Base-by-base conservation (phyloP, 768 basidiomycete species). In the Podaxis mareebaensis region DNA sequence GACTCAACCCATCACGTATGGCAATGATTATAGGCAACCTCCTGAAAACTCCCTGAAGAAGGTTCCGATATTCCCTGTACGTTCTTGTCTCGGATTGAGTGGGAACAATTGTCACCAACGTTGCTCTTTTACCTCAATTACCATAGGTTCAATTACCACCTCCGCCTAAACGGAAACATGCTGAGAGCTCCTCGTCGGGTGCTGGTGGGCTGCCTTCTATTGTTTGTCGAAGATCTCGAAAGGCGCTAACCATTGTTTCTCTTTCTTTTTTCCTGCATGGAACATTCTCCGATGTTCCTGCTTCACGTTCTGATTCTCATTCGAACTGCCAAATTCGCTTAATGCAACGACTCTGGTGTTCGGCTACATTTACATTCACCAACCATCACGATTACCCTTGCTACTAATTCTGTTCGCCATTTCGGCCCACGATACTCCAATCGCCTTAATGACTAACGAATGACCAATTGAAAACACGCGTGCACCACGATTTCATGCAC, bases 1-100 rank as follows among this genome's bases (percentile, higher is more conserved):
- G 0, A 77, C 81, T 2, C 89, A 92, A 72, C 88, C 89, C 26
- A 80, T 93, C 61, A 79, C 78, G 3, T 93, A 87, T 70, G 74
- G 78, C 42, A 85, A 93, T 75, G 88, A 92, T 75, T 93, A 91
- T 74, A 89, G 90, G 73, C 88, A 91, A 57, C 86, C 88, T 0
- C 83, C 85, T 0, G 76, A 85, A 58, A 79, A 87, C 64, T 84
- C 83, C 12, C 81, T 93, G 60, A 91, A 81, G 75, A 87, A 79
- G 67, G 79, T 93, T n/a, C 85, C 89, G 11, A 74, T 91, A 28
- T 76, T 93, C 61, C 86, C 85, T 53, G 92, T 91, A 63, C 67
- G 85, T 70, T 8, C 20, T 11, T 46, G n/a, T 46, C 44, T 44
- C 2, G 2, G 8, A 13, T 44, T 17, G 4, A n/a, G n/a, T 10